Evolutionary conservation across 371 early-diverging fungal species (phyloP).

Genomic region (Entomophthora muscae): DNA sequence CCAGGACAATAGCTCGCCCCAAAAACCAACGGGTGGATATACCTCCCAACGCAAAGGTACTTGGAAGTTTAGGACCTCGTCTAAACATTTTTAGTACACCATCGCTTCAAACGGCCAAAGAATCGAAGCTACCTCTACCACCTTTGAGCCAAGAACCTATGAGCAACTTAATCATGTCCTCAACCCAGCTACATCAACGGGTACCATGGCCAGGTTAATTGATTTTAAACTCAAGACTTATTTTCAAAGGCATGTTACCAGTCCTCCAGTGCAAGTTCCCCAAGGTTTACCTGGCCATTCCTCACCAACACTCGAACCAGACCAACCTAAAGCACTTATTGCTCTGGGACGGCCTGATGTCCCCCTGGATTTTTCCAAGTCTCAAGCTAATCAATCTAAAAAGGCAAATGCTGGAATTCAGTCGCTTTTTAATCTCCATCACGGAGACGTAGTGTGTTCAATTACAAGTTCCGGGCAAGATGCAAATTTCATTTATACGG

Average conservation of each 20-base stretch:
- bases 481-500: conserved; percentile 5
- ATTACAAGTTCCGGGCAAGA: not conserved
- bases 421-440: not conserved
- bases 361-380: not conserved
- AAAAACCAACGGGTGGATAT: not conserved
- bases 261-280: not conserved
- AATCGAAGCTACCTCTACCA: not conserved
- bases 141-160: not conserved
- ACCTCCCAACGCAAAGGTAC: not conserved
- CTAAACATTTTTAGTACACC: not conserved
- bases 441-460: conserved; percentile 7
- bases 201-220: too few relatives aligned
- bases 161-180: not conserved
- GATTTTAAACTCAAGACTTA: too few relatives aligned
- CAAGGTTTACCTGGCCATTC: too few relatives aligned
- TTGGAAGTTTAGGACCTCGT: not conserved
- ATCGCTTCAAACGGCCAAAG: not conserved
- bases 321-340: not conserved
- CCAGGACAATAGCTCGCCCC: not conserved
- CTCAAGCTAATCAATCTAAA: too few relatives aligned
- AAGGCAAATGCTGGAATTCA: not conserved
- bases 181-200: not conserved
- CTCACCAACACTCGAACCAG: not conserved
- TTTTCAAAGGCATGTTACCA: not conserved
- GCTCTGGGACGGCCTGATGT: not conserved